Evolutionary conservation across 2,329 filamentous ascomycete genomes (phyloP), one percentile per base, ranked within the genome.

Genomic region (Neofusicoccum ribis): DNA sequence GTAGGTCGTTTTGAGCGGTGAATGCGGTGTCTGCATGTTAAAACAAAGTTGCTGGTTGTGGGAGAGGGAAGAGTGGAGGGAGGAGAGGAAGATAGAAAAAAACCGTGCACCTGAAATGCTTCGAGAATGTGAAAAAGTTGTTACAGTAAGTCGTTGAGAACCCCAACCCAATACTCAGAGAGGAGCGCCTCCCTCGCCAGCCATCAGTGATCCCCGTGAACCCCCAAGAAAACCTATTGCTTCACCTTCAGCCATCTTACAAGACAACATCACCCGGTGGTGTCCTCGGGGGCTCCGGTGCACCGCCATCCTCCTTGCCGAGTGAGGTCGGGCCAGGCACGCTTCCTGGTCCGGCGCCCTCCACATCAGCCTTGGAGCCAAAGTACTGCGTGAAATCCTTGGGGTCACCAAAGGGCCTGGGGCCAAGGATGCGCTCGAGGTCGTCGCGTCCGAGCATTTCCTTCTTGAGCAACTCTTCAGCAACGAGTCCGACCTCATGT

Each of bases 371-470:
- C 23, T 77, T 73, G 34, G 79, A 78, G 12, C 77, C 77, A 78
- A 99, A 99, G 83, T 96, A 99, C 83, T 97, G 97, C 73, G 89
- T 84, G 79, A 99, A 98, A 73, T 98, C 93, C 72, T 91, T 89
- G 67, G 87, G 85, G 72, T 98, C 94, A 46, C 90, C 89, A 72
- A 91, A 98, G 14, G 92, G 92, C 69, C 95, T 83, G 52, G 89
- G 89, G 23, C 95, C 95, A 31, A 99, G 83, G 64, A 99, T 82
- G 34, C 95, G 85, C 59, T 98, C 88, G 86, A 98, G 90, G 78
- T 99, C 95, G 72, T 99, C 95, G 65, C 95, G 86, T 39, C 89
- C 89, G 23, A 99, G 85, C 72, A 97, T 89, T 81, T 99, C 95
- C 85, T 97, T 97, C 72, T 83, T 86, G 68, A 99, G 83, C 65